Evolutionary conservation across 164 flowering plant genomes (phyloP).

Genomic region (Dillenia suffruticosa): DNA sequence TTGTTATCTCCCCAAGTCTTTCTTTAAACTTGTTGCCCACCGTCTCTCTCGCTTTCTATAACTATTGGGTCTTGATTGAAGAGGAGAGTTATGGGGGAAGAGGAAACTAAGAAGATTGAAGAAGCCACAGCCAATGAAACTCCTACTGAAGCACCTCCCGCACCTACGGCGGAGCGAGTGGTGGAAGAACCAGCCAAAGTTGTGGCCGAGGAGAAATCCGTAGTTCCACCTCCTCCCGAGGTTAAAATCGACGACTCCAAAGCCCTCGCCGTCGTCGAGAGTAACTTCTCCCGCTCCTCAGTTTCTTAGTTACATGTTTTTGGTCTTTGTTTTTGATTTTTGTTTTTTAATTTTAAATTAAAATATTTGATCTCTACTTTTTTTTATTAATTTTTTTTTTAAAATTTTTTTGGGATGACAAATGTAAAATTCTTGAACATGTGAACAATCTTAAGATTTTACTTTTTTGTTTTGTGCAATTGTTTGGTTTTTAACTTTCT

Average conservation of each 20-base stretch:
- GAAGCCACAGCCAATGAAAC: conserved; percentile 12
- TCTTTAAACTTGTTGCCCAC: too few species aligned
- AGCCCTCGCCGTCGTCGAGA: conserved; percentile 30
- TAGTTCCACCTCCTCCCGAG: conserved; percentile 20
- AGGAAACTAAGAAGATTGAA: conserved; percentile 32
- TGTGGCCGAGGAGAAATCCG: conserved; percentile 38
- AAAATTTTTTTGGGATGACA: background rate
- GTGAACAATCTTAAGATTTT: too few species aligned
- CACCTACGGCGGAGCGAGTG: conserved; percentile 14
- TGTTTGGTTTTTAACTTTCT: too few species aligned
- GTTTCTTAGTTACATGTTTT: background rate
- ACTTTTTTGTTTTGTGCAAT: too few species aligned
- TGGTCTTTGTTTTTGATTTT: background rate
- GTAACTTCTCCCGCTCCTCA: conserved; percentile 6
- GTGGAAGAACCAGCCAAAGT: conserved; percentile 18
- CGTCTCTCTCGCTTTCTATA: too few species aligned
- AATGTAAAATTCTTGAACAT: background rate
- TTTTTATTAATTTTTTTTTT: background rate
- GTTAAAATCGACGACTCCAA: conserved; percentile 39
- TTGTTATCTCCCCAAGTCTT: too few species aligned
- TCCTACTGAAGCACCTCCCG: conserved; percentile 8
- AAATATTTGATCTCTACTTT: too few species aligned
- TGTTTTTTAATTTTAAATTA: background rate
- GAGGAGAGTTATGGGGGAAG: conserved; percentile 17
- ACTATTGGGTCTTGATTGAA: too few species aligned